Evolutionary conservation across 164 flowering plant species (phyloP).

Genomic region (Liriodendron chinense): DNA sequence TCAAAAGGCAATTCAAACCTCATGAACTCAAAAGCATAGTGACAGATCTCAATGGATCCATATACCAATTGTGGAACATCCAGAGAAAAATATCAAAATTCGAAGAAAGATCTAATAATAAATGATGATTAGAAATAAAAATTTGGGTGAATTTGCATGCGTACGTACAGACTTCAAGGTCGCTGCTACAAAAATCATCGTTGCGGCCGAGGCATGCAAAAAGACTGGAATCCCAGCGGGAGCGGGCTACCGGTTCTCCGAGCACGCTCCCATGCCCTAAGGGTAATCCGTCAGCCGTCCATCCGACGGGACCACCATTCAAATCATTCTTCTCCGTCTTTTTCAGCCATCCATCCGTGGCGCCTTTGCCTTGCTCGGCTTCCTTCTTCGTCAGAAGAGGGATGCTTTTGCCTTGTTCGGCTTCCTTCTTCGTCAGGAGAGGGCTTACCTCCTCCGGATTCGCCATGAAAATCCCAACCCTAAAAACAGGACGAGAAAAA

Average conservation of each 20-base stretch:
- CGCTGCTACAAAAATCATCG: conserved; percentile 94
- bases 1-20: too few species aligned
- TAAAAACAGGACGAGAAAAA: neutral
- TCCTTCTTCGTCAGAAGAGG: neutral
- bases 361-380: conserved; percentile 9
- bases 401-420: conserved; percentile 11
- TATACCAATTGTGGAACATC: too few species aligned
- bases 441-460: conserved; percentile 55
- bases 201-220: conserved; percentile 74
- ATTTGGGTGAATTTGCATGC: neutral
- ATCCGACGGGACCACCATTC: conserved; percentile 11
- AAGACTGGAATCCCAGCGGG: conserved; percentile 70
- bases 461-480: conserved; percentile 28
- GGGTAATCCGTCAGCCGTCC: conserved; percentile 82
- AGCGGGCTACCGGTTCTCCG: conserved; percentile 60
- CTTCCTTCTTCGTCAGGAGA: conserved; percentile 19
- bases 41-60: too few species aligned
- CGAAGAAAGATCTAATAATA: neutral
- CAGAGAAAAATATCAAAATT: too few species aligned
- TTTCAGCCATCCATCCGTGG: neutral
- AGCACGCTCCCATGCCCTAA: conserved; percentile 51
- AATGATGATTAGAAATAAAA: neutral
- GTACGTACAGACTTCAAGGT: conserved; percentile 93
- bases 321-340: conserved; percentile 2
- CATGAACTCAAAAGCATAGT: too few species aligned